Conservation (phyloP, 2,329 filamentous ascomycete genomes). For the Cladorrhinum sp. region DNA sequence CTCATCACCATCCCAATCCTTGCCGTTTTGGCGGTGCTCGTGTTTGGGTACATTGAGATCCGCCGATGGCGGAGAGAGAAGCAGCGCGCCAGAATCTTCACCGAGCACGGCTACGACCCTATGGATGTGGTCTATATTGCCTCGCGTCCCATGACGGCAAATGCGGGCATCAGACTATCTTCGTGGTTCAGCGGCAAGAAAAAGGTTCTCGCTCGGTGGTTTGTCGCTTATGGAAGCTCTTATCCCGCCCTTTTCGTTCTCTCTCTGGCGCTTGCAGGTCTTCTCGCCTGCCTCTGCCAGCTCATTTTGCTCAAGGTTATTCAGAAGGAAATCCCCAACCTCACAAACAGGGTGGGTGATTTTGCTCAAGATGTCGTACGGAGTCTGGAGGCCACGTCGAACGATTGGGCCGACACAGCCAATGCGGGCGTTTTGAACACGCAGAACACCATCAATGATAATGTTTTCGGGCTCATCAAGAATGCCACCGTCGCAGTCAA, state of each 20-base stretch:
- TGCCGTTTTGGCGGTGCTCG: conserved; percentile 69
- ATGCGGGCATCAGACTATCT: conserved; percentile 67
- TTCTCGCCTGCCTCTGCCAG: conserved; percentile 81
- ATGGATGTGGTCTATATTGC: conserved; percentile 88
- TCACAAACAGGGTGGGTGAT: conserved; percentile 70
- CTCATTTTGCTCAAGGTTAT: conserved; percentile 71
- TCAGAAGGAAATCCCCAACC: conserved; percentile 70
- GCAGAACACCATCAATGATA: conserved; percentile 69
- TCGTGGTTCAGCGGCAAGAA: conserved; percentile 61
- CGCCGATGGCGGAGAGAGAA: conserved; percentile 72
- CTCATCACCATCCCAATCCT: conserved; percentile 69
- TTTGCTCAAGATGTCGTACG: conserved; percentile 76
- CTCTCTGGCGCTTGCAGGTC: conserved; percentile 74
- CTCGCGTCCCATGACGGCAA: conserved; percentile 74
- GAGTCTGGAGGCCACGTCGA: conserved; percentile 70
- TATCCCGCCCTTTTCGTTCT: conserved; percentile 82
- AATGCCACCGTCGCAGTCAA: conserved; percentile 82
- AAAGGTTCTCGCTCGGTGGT: conserved; percentile 76
- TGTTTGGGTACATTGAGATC: conserved; percentile 79
- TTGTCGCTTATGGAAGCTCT: conserved; percentile 82
- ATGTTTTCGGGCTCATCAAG: conserved; percentile 83
- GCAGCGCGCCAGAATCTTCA: conserved; percentile 64
- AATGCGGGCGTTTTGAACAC: conserved; percentile 64
- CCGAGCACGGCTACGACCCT: conserved; percentile 66
- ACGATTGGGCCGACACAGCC: conserved; percentile 71